phyloP scores from a whole-genome alignment of 208 protist genomes.

The Herpetomonas muscarum region DNA sequence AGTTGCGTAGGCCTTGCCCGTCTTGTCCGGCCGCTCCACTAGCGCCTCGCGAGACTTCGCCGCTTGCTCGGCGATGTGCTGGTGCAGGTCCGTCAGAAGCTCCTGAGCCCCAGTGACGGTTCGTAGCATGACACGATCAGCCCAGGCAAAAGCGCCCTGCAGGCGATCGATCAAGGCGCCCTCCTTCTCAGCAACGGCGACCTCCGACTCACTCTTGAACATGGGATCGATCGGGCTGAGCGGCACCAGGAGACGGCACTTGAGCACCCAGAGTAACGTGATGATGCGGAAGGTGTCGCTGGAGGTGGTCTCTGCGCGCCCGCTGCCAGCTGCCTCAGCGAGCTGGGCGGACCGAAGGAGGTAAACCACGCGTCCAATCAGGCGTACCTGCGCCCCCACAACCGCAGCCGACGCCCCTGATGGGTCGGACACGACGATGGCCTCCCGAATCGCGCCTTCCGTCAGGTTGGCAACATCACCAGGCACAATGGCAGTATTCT shows the following conservation, averaged over 20 bases:
- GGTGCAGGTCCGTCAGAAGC: conserved; percentile 31
- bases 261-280: conserved; percentile 54
- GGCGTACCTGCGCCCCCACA: conserved; percentile 21
- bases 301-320: not conserved
- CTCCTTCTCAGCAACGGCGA: conserved; percentile 38
- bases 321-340: conserved; percentile 3
- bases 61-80: conserved; percentile 29
- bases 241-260: conserved; percentile 80
- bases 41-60: conserved; percentile 28
- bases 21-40: conserved; percentile 52
- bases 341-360: not conserved
- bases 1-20: conserved; percentile 68
- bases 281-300: conserved; percentile 5
- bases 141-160: conserved; percentile 56
- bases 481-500: not conserved
- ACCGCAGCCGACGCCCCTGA: conserved; percentile 1
- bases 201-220: conserved; percentile 51
- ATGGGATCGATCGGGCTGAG: conserved; percentile 78
- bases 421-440: not conserved
- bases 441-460: not conserved
- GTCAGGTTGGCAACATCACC: conserved; percentile 1
- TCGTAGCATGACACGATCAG: conserved; percentile 50
- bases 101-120: conserved; percentile 30
- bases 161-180: conserved; percentile 38
- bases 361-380: conserved; percentile 13